These are phyloP conservation scores for Aspergillus cavernicola DNA, from an alignment of 495 filamentous ascomycete species.

Conservation along the genomic window DNA sequence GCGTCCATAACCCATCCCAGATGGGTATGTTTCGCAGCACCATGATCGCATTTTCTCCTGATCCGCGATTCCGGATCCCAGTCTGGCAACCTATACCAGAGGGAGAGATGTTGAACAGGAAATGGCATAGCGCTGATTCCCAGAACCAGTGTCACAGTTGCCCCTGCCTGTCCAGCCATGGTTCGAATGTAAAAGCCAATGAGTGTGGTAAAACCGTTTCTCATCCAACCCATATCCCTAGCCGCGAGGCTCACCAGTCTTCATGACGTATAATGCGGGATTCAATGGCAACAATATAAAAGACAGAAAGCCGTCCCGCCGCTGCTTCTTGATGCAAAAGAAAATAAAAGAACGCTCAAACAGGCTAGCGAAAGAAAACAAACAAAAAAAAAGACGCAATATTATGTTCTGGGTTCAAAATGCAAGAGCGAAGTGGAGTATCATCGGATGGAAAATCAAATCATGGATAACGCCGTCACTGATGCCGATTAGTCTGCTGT, in stretches of 20 bases:
- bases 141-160: conserved; percentile 6
- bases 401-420: conserved; percentile 32
- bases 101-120: conserved; percentile 5
- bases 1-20: conserved; percentile 24
- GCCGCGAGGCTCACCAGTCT: conserved; percentile 61
- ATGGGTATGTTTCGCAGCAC: conserved; percentile 17
- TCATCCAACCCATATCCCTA: conserved; percentile 52
- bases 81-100: conserved; percentile 25
- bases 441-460: conserved; percentile 45
- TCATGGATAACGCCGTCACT: conserved; percentile 47
- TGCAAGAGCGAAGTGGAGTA: conserved; percentile 49
- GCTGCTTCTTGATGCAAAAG: conserved; percentile 46
- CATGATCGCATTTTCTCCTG: conserved; percentile 10
- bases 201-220: conserved; percentile 39
- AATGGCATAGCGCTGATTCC: not conserved
- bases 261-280: conserved; percentile 49
- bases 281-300: conserved; percentile 27
- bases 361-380: conserved; percentile 29
- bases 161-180: conserved; percentile 21
- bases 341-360: conserved; percentile 31
- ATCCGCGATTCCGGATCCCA: conserved; percentile 17
- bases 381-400: conserved; percentile 23
- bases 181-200: conserved; percentile 38
- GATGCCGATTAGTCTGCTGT: conserved; percentile 45
- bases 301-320: conserved; percentile 52